Evolutionary conservation across 2,329 filamentous ascomycete genomes (phyloP).

Genomic region (Nemania serpens): DNA sequence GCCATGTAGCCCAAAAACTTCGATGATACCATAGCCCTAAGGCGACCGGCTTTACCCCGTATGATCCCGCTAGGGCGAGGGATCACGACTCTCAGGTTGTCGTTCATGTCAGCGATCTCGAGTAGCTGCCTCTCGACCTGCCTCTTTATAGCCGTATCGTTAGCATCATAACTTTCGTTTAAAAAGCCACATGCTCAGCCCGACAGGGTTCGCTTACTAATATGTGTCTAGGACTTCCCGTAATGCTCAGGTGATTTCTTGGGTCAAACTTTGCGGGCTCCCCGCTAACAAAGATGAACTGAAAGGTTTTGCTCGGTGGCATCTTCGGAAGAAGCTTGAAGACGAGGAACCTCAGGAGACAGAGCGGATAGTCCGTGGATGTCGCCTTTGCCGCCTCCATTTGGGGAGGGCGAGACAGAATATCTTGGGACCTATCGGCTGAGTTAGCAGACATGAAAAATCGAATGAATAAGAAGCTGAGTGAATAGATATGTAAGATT

Average conservation of each 20-base stretch:
- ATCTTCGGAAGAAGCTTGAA: slow-evolving; percentile 39
- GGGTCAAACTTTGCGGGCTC: slow-evolving; percentile 43
- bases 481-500: not conserved
- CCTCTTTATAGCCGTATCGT: no score
- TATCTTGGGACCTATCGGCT: slow-evolving; percentile 45
- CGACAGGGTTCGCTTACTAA: slow-evolving; percentile 35
- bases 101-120: slow-evolving; percentile 34
- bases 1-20: no score
- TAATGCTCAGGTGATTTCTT: slow-evolving; percentile 43
- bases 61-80: slow-evolving; percentile 45
- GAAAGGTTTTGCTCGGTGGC: slow-evolving; percentile 43
- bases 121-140: slow-evolving; percentile 38
- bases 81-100: slow-evolving; percentile 43
- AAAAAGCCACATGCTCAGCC: not conserved
- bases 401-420: not conserved
- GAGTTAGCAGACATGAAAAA: not conserved
- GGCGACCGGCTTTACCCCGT: slow-evolving; percentile 32
- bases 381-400: not conserved
- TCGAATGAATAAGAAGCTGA: not conserved
- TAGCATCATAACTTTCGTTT: no score
- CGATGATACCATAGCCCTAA: not conserved
- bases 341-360: slow-evolving; percentile 52
- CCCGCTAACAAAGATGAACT: slow-evolving; percentile 51
- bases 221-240: slow-evolving; percentile 45
- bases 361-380: not conserved